Evolutionary conservation across 176 grass and related monocot genomes (phyloP).

Genomic region (Sorghum bicolor): Sorghum_bicolor_NCBIv3 NC_012878.2:56060501-56061000

Average conservation of each 20-base stretch:
- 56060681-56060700: conserved; percentile 37
- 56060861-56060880: conserved; percentile 10
- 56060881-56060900: not conserved
- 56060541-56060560: conserved; percentile 75
- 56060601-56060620: conserved; percentile 33
- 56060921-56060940: not conserved
- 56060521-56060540: conserved; percentile 30
- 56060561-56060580: conserved; percentile 95
- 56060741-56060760: not conserved
- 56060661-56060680: conserved; percentile 29
- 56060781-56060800: not conserved
- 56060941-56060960: not conserved
- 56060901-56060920: not conserved
- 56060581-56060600: conserved; percentile 51
- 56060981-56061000: not conserved
- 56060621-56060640: conserved; percentile 62
- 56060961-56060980: not conserved
- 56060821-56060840: not conserved
- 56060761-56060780: conserved; percentile 11
- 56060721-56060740: conserved; percentile 41
- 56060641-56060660: conserved; percentile 51
- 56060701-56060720: conserved; percentile 74
- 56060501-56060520: not conserved
- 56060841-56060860: not conserved
- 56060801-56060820: conserved; percentile 1